phyloP scores from a whole-genome alignment of 768 basidiomycete genomes.

The Russula abietina region DNA sequence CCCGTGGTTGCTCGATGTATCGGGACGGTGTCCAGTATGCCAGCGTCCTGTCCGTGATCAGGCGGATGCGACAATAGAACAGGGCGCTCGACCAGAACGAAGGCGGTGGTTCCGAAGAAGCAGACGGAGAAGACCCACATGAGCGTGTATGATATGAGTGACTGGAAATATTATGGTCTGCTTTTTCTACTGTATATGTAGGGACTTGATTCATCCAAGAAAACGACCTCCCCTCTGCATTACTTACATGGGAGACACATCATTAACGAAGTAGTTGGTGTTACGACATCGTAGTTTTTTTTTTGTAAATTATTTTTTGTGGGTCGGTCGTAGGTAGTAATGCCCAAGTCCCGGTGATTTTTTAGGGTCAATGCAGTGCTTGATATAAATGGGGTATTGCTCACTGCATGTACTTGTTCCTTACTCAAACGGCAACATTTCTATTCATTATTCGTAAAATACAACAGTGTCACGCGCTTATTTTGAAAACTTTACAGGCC shows the following conservation, averaged over 20 bases:
- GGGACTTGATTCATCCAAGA: not conserved
- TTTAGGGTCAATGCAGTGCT: no score
- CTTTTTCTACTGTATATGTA: not conserved
- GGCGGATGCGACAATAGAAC: constrained; percentile 32
- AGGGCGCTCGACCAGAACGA: constrained; percentile 26
- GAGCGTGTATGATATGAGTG: not conserved
- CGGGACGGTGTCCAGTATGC: constrained; percentile 84
- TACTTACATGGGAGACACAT: not conserved
- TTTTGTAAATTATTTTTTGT: not conserved
- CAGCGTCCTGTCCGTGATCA: constrained; percentile 61
- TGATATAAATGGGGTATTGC: no score
- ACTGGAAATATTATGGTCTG: not conserved
- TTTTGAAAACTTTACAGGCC: no score
- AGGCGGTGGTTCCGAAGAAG: constrained; percentile 20
- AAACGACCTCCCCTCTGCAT: not conserved
- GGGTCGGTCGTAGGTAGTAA: no score
- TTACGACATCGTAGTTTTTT: not conserved
- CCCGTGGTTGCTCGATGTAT: constrained; percentile 81
- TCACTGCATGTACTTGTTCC: no score
- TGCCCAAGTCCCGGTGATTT: no score
- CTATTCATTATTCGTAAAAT: no score
- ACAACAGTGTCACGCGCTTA: no score
- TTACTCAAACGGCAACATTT: no score
- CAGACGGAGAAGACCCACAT: constrained; percentile 13
- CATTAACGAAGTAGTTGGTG: not conserved